A percentile compares a stretch with the other conserved stretches of the same genome.
Evolutionary conservation across 345 rosid species (phyloP).

Genomic region (Bruguiera sexangula): DNA sequence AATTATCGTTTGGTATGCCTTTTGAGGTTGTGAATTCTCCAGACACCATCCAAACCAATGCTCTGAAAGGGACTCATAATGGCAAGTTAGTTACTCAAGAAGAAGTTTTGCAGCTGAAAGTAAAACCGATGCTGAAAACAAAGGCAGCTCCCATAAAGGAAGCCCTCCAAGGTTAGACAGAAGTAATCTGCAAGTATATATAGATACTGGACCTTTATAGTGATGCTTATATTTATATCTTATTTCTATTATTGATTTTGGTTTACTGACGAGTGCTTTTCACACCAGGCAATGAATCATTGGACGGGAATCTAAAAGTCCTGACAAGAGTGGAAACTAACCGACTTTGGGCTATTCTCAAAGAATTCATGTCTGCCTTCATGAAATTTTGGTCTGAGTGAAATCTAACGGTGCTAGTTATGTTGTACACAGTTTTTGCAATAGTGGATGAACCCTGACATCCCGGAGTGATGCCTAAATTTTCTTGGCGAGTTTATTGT

Average conservation of each 20-base stretch:
- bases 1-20: not conserved
- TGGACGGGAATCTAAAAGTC: slow-evolving; percentile 50
- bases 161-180: slow-evolving; percentile 54
- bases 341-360: slow-evolving; percentile 49
- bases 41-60: slow-evolving; percentile 13
- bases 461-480: slow-evolving; percentile 2
- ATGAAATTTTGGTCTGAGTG: too few relatives aligned
- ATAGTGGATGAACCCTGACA: not conserved
- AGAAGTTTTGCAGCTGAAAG: slow-evolving; percentile 18
- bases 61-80: slow-evolving; percentile 9
- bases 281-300: slow-evolving; percentile 56
- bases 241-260: not conserved
- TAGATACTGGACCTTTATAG: not conserved
- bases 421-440: not conserved
- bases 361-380: not conserved
- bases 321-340: slow-evolving; percentile 33
- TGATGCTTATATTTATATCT: not conserved
- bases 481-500: not conserved
- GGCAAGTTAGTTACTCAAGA: slow-evolving; percentile 18
- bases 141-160: slow-evolving; percentile 30
- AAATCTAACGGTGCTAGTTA: too few relatives aligned
- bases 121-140: slow-evolving; percentile 27
- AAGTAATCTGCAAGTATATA: slow-evolving; percentile 61
- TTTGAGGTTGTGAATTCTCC: slow-evolving; percentile 40
- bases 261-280: not conserved